Evolutionary conservation across 2,329 filamentous ascomycete genomes (phyloP), one percentile per base, ranked within the genome.

Genomic region (Aspergillus sp.): DNA sequence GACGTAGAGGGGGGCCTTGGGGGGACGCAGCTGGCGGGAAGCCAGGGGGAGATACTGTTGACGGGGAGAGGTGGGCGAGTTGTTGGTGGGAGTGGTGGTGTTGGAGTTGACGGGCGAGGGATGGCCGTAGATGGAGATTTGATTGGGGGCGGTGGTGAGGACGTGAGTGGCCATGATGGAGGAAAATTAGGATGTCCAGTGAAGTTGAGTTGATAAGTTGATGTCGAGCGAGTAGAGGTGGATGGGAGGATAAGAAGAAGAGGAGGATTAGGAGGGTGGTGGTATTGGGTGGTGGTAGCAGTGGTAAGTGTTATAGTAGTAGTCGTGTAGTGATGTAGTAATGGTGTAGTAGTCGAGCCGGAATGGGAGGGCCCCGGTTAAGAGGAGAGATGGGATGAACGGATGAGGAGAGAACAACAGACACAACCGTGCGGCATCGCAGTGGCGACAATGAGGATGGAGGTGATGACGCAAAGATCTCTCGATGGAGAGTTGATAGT

Each of bases 1-100:
- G 19, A 86, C 79, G 64, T 86, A 86, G 47, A 86, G 75, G 29
- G 84, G 83, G 19, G 78, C 77, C 67, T 85, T 84, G 45, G 78
- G 78, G 19, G 81, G 81, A 50, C 82, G 80, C 53, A 86, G 71
- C 69, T 85, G 82, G 55, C 80, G 79, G 20, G 76, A 76, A 55
- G 81, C 78, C 43, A 75, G 58, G 2, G 71, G 73, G 9, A 73
- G 62, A 47, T 65, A 66, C 54, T 71, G 66, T 14, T 67, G 64
- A 20, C 75, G 75, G 45, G 80, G 79, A 5, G 80, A 78, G 16
- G 78, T 77, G 19, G 80, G 80, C 25, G 81, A 82, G 57, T 79
- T 74, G 68, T 81, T 80, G 56, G 73, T 69, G 17, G 40, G 40
- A 11, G 80, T 80, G 47, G 76, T 76, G n/a, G 76, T 58, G 52